phyloP scores from a whole-genome alignment of 805 yeast species.

The Spathaspora arborariae region DNA sequence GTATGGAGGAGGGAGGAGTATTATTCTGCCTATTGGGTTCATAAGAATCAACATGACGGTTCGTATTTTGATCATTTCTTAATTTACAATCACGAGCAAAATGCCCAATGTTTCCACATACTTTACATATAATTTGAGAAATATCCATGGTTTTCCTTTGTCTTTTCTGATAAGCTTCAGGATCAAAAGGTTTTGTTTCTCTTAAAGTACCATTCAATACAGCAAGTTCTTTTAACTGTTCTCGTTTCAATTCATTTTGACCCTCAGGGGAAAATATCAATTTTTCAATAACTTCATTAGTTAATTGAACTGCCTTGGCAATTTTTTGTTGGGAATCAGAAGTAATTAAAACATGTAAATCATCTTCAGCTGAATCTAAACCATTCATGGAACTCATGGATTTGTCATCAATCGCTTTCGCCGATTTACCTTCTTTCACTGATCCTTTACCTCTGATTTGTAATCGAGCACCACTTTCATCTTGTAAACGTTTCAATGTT shows the following conservation, averaged over 20 bases:
- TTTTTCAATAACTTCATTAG: conserved; percentile 72
- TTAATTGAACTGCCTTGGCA: conserved; percentile 66
- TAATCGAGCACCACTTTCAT: conserved; percentile 81
- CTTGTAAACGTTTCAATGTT: conserved; percentile 76
- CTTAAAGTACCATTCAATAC: conserved; percentile 91
- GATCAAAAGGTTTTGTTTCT: conserved; percentile 61
- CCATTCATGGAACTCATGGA: not conserved
- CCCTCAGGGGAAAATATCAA: conserved; percentile 91
- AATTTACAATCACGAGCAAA: conserved; percentile 80
- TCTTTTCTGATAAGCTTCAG: conserved; percentile 29
- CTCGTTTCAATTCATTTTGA: conserved; percentile 85
- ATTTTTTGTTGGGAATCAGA: conserved; percentile 79
- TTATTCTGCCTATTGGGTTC: not conserved
- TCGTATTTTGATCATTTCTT: conserved; percentile 1
- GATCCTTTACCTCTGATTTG: conserved; percentile 96
- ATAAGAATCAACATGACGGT: conserved; percentile 8
- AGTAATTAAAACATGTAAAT: conserved; percentile 81
- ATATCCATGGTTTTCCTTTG: conserved; percentile 35
- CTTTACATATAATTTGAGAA: conserved; percentile 59
- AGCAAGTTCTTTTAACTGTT: conserved; percentile 89
- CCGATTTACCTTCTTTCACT: conserved; percentile 79
- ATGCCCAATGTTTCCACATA: conserved; percentile 84
- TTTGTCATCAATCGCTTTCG: conserved; percentile 43
- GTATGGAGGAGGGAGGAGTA: not conserved
- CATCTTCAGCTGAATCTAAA: conserved; percentile 46